Evolutionary conservation across 345 rosid genomes (phyloP), one percentile per base, ranked within the genome.

Genomic region (Carallia pectinifolia): DNA sequence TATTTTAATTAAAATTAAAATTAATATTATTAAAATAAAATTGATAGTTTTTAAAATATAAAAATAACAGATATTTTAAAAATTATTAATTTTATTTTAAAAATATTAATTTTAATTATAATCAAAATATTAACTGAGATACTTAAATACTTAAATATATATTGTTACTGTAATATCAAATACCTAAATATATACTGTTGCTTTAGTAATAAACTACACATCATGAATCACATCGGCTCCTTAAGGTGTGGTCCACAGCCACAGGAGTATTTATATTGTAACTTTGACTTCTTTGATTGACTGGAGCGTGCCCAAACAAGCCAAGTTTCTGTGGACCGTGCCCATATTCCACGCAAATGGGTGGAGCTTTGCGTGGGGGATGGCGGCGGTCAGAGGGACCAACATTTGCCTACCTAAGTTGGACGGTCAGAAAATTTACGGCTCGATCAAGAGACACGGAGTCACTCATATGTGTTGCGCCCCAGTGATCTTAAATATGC

Each of bases 151-250:
- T 0, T 23, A 23, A 23, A 23, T 23, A 23, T 23, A 23, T 23
- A 23, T 23, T 23, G 23, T 23, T 23, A 23, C 23, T 23, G 23
- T 23, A 23, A 23, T 23, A 23, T 23, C 23, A 23, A 23, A 23
- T 23, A 23, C 23, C 23, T 23, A 23, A 23, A 23, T 23, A 23
- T 23, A 23, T 23, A 23, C 23, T 23, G 23, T 23, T 23, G 23
- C 23, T 23, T 23, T 61, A 38, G 19, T 74, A 4, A 9, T 74
- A 16, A 74, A 74, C 67, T 74, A 74, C 19, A 74, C 77, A 10
- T 74, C 77, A 16, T 72, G 77, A 0, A 74, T 72, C 13, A 74
- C 77, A 19, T 74, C 77, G 4, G 61, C 77, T 17, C 77, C 77
- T 4, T 67, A 74, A 67, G 72, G 77, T 4, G 77, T 74, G 6